Conservation (phyloP, 208 protist genomes). For the Endotrypanum monterogeii region DNA sequence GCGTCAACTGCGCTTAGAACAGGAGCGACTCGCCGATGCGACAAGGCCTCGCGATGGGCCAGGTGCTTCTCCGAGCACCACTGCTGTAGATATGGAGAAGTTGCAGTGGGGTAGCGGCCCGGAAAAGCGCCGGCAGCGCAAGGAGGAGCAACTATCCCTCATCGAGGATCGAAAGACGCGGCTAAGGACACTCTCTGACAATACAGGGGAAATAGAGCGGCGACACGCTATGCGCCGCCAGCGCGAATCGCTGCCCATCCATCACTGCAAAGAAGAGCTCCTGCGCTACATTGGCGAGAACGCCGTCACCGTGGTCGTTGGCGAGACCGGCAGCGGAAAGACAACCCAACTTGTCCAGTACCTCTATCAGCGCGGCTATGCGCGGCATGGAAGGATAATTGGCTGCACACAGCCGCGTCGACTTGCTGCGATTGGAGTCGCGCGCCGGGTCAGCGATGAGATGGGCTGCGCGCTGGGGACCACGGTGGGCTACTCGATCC, state of each 20-base stretch:
- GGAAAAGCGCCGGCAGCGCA: slow-evolving; percentile 19
- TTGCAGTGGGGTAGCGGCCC: not conserved
- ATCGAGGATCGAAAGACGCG: slow-evolving; percentile 26
- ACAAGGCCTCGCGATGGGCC: not conserved
- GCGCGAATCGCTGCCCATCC: slow-evolving; percentile 71
- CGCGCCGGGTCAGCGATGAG: slow-evolving; percentile 94
- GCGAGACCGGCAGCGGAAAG: slow-evolving; percentile 92
- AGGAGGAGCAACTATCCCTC: slow-evolving; percentile 18
- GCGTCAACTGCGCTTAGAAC: slow-evolving; percentile 29
- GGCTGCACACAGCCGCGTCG: slow-evolving; percentile 96
- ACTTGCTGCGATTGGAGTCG: slow-evolving; percentile 95
- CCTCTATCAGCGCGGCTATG: slow-evolving; percentile 77
- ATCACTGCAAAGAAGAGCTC: slow-evolving; percentile 62
- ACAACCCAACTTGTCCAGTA: slow-evolving; percentile 94
- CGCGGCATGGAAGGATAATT: slow-evolving; percentile 52
- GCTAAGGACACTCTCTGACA: slow-evolving; percentile 17
- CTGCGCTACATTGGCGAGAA: slow-evolving; percentile 83
- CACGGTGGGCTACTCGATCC: slow-evolving; percentile 91
- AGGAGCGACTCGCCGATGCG: slow-evolving; percentile 19
- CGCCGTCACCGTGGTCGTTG: slow-evolving; percentile 78
- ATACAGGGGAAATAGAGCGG: slow-evolving; percentile 25
- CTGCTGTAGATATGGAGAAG: not conserved
- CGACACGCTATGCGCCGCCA: slow-evolving; percentile 37
- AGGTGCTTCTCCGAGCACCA: not conserved
- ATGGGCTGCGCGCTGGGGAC: slow-evolving; percentile 85